Conservation (phyloP, 192 early-diverging fungal genomes). For the Diversispora epigaea region DNA sequence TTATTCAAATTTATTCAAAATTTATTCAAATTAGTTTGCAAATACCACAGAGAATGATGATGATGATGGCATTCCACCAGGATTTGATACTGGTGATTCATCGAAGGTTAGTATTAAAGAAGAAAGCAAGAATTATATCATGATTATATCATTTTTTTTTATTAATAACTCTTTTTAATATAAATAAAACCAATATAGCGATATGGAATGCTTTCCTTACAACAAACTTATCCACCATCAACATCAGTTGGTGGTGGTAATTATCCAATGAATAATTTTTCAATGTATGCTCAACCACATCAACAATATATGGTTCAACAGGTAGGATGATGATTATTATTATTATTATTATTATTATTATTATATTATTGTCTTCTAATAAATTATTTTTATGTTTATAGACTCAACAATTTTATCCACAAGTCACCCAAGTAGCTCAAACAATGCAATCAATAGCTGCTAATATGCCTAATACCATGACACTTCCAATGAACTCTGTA, state of each 20-base stretch:
- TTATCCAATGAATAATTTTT: constrained; percentile 21
- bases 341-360: not conserved
- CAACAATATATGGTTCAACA: constrained; percentile 27
- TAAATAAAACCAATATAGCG: not conserved
- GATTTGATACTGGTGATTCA: constrained; percentile 17
- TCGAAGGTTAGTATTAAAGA: not conserved
- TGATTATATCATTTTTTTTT: no score
- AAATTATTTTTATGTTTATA: not conserved
- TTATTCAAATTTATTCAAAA: not conserved
- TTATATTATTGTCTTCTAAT: not conserved
- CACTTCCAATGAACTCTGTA: constrained; percentile 21
- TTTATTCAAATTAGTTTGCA: constrained; percentile 17
- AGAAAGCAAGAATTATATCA: no score
- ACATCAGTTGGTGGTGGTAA: no score
- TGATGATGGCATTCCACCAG: constrained; percentile 28
- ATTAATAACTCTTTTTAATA: not conserved
- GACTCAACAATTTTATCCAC: constrained; percentile 28
- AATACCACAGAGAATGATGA: constrained; percentile 28
- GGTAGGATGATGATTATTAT: not conserved
- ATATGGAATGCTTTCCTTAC: not conserved
- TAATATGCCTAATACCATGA: not conserved
- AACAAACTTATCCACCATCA: not conserved
- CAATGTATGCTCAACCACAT: not conserved
- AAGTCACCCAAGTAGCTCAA: constrained; percentile 16
- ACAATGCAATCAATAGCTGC: constrained; percentile 10